Base-by-base conservation (phyloP, 108 stramenopile genomes). In the Nitzschia palea region DNA sequence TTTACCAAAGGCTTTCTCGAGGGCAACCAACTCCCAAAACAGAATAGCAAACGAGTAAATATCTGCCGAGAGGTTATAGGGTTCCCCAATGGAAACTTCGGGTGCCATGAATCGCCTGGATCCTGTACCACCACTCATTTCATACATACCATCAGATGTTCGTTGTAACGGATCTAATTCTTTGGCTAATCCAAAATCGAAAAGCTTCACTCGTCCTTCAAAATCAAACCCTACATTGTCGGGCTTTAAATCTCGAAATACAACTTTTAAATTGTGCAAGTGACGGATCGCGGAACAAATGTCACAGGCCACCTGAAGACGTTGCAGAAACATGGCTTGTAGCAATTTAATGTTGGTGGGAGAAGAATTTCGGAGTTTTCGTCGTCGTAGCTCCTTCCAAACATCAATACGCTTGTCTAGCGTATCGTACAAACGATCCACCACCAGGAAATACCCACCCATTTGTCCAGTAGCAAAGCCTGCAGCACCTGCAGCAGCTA, bases 21-120 rank as follows among this genome's bases (percentile, higher is more conserved):
- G 62, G 18, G 71, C 71, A 2, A 84, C 65, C 48, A 91, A 70
- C 61, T 88, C 85, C 86, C 86, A 88, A 17, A 91, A 48, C 77
- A 91, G 67, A 45, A 91, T 86, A 25, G 78, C 78, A 72, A 86
- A 86, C 0, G 82, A 82, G 51, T 91, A 87, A 33, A 86, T 77
- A 53, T 91, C 89, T 10, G 86, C 84, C 22, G 74, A 82, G 14
- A 80, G 45, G 42, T 70, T 62, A 54, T 86, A 83, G 1, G 81
- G 74, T 53, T 80, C 68, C 15, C 67, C 74, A n/a, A n/a, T 33
- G 2, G 76, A 56, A n/a, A 82, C 79, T 55, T 86, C 80, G 6
- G 84, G 84, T 2, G 80, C 80, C 83, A 81, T 85, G 64, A 81
- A 85, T 43, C 81, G 63, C 15, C 80, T 32, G 2, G 69, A 73